Conservation (phyloP, 1,284 basidiomycete species). For the Heterobasidion irregulare region DNA sequence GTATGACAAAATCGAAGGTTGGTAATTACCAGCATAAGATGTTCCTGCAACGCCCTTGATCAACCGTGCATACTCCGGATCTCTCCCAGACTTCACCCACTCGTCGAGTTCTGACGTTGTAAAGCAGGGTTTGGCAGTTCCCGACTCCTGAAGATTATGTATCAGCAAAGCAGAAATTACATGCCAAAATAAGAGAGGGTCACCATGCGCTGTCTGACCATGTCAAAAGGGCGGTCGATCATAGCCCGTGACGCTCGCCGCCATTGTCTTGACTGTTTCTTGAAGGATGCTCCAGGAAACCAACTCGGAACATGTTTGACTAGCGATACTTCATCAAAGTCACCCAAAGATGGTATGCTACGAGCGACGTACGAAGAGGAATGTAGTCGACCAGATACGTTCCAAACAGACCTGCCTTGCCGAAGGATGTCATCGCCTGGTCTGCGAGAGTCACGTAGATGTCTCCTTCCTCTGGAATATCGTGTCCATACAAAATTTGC, state of each 20-base stretch:
- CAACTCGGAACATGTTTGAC: slow-evolving; percentile 18
- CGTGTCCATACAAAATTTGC: slow-evolving; percentile 2
- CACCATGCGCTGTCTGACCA: slow-evolving; percentile 18
- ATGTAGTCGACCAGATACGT: slow-evolving; percentile 20
- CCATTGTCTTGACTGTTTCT: slow-evolving; percentile 13
- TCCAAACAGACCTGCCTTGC: slow-evolving; percentile 14
- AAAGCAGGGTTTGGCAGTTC: slow-evolving; percentile 17
- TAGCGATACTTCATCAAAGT: neutral
- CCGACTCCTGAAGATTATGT: slow-evolving; percentile 8
- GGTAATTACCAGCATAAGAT: slow-evolving; percentile 16
- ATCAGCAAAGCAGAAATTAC: neutral
- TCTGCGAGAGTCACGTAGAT: slow-evolving; percentile 15
- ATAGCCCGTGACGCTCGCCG: slow-evolving; percentile 12
- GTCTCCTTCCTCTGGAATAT: slow-evolving; percentile 9
- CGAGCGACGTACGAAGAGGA: slow-evolving; percentile 13
- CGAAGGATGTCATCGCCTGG: slow-evolving; percentile 12
- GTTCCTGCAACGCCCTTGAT: slow-evolving; percentile 17
- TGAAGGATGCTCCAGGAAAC: slow-evolving; percentile 20
- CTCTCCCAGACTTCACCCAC: slow-evolving; percentile 4
- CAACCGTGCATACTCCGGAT: slow-evolving; percentile 13
- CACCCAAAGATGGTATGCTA: neutral
- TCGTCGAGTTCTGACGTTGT: slow-evolving; percentile 15
- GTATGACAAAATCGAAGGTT: neutral
- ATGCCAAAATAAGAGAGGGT: neutral
- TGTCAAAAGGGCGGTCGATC: slow-evolving; percentile 17